phyloP scores from a whole-genome alignment of 2,329 filamentous ascomycete species.

The Pseudofabraea citricarpa region DNA sequence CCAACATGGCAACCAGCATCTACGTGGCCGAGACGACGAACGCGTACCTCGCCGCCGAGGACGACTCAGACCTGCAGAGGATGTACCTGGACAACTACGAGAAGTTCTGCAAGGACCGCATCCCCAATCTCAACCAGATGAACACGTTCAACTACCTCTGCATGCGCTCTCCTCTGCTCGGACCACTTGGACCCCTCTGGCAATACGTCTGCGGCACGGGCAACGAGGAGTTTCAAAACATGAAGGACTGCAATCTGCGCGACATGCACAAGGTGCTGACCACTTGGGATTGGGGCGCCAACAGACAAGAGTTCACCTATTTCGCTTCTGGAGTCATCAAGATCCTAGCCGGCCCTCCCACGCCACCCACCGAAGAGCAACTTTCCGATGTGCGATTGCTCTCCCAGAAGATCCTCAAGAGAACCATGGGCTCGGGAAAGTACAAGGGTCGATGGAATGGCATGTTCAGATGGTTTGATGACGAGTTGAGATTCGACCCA shows the following conservation, averaged over 20 bases:
- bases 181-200: constrained; percentile 18
- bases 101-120: constrained; percentile 11
- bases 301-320: constrained; percentile 10
- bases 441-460: neutral
- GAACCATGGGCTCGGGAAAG: neutral
- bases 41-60: constrained; percentile 2
- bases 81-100: constrained; percentile 12
- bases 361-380: neutral
- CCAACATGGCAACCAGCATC: constrained; percentile 14
- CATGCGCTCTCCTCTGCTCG: constrained; percentile 16
- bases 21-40: constrained; percentile 16
- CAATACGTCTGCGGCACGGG: constrained; percentile 17
- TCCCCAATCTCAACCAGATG: constrained; percentile 17
- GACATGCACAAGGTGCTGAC: constrained; percentile 12
- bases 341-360: constrained; percentile 7
- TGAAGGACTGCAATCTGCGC: constrained; percentile 2
- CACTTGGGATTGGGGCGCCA: constrained; percentile 16
- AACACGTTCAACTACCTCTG: constrained; percentile 20
- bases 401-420: neutral
- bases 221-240: constrained; percentile 8
- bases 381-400: neutral
- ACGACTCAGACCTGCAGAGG: neutral
- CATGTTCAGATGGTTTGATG: neutral
- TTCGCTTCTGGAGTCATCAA: constrained; percentile 9
- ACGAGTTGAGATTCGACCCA: neutral